Evolutionary conservation across 176 grass and related monocot genomes (phyloP).

Genomic region (Panicum miliaceum): DNA sequence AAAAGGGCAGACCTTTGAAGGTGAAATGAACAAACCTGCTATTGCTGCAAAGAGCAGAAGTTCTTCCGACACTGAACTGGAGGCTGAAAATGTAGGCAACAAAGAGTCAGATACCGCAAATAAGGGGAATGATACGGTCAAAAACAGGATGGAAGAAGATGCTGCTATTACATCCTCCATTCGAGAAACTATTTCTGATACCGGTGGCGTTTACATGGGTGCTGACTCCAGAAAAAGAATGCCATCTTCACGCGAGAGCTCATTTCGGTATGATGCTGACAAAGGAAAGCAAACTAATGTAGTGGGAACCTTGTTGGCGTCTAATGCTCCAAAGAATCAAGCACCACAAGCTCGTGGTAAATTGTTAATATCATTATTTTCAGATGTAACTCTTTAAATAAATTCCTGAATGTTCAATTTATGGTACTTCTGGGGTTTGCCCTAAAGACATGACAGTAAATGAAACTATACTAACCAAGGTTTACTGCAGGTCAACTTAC

Average conservation of each 20-base stretch:
- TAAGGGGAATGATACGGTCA: slow-evolving; percentile 33
- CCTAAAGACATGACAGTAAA: not conserved
- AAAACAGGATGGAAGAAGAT: slow-evolving; percentile 49
- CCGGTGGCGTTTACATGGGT: slow-evolving; percentile 27
- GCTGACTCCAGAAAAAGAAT: slow-evolving; percentile 49
- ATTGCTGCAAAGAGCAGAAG: slow-evolving; percentile 27
- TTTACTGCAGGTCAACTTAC: slow-evolving; percentile 66
- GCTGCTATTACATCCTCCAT: slow-evolving; percentile 20
- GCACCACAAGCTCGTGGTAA: slow-evolving; percentile 59
- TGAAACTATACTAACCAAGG: slow-evolving; percentile 9
- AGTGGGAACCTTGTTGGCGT: slow-evolving; percentile 33
- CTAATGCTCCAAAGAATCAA: slow-evolving; percentile 49
- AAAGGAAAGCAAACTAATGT: slow-evolving; percentile 58
- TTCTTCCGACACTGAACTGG: slow-evolving; percentile 50
- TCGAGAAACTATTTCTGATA: slow-evolving; percentile 38
- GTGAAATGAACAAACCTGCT: slow-evolving; percentile 34
- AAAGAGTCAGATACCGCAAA: slow-evolving; percentile 44
- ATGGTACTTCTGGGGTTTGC: slow-evolving; percentile 16
- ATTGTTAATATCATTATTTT: slow-evolving; percentile 41
- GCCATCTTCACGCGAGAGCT: slow-evolving; percentile 36
- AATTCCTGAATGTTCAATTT: slow-evolving; percentile 31
- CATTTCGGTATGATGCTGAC: slow-evolving; percentile 43
- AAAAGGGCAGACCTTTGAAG: slow-evolving; percentile 41
- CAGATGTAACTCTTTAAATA: slow-evolving; percentile 17
- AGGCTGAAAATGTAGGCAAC: slow-evolving; percentile 48